Base-by-base conservation (phyloP, 192 early-diverging fungal species). In the Irineochytrium annulatum region DNA sequence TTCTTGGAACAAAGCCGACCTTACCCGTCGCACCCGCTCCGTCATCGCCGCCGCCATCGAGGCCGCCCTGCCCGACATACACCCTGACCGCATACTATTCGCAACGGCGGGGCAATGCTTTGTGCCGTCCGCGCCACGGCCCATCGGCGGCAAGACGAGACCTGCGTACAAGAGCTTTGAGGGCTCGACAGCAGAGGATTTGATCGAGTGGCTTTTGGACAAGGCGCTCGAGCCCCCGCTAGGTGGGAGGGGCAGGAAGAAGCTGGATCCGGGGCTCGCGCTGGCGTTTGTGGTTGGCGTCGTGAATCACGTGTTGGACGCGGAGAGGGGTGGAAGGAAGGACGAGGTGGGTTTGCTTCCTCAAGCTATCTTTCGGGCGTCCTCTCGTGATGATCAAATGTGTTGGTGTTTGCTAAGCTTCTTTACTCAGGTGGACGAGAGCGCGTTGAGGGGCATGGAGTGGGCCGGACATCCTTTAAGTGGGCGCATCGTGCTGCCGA, bases 321-420 rank as follows among this genome's bases (percentile, higher is more conserved):
- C 8, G 46, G 13, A 22, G 46, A 24, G 26, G 6, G 5, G 6
- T 14, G 46, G 11, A 22, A 22, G 17, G 24, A 49, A 49, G 24
- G 46, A 49, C 26, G 46, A 49, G 24, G 8, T 49, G 46, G 46
- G n/a, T n/a, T n/a, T n/a, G n/a, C n/a, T n/a, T n/a, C n/a, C n/a
- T n/a, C n/a, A n/a, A n/a, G n/a, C n/a, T n/a, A n/a, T n/a, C n/a
- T n/a, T n/a, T n/a, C n/a, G n/a, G n/a, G n/a, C n/a, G n/a, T n/a
- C n/a, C n/a, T n/a, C n/a, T n/a, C n/a, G n/a, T n/a, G n/a, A n/a
- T n/a, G n/a, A n/a, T n/a, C n/a, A n/a, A n/a, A n/a, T n/a, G n/a
- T n/a, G n/a, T n/a, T n/a, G n/a, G n/a, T n/a, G n/a, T n/a, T n/a
- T n/a, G n/a, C n/a, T n/a, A n/a, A n/a, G n/a, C n/a, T n/a, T n/a